phyloP scores from a whole-genome alignment of 345 rosid species.

The Eucalyptus urophylla region DNA sequence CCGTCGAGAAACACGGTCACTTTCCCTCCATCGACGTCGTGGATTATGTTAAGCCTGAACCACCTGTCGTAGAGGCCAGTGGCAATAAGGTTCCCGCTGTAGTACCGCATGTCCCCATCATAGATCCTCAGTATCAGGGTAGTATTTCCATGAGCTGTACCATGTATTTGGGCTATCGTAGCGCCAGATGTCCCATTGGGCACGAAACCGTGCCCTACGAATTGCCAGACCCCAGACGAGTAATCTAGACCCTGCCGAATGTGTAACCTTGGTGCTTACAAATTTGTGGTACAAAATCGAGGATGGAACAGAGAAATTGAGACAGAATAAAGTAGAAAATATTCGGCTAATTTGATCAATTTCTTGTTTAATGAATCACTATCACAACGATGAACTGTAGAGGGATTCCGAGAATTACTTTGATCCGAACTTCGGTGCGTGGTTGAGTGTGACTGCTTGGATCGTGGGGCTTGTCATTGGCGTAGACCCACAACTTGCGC shows the following conservation, averaged over 20 bases:
- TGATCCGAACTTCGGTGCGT: constrained; percentile 7
- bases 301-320: neutral
- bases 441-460: constrained; percentile 7
- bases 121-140: constrained; percentile 21
- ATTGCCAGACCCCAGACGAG: constrained; percentile 27
- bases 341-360: neutral
- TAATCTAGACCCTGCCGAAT: constrained; percentile 16
- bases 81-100: neutral
- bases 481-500: constrained; percentile 5
- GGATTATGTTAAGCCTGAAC: constrained; percentile 1
- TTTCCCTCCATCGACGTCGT: constrained; percentile 6
- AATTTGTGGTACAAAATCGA: neutral
- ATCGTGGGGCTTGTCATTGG: constrained; percentile 3
- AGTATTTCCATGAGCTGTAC: constrained; percentile 5
- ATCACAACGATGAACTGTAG: neutral
- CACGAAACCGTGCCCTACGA: constrained; percentile 20
- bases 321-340: too few relatives aligned
- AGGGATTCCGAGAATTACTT: neutral
- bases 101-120: constrained; percentile 11
- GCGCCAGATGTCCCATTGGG: constrained; percentile 15
- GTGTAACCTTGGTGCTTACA: neutral
- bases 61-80: constrained; percentile 6
- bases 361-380: neutral
- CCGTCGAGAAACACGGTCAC: constrained; percentile 16
- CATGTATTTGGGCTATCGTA: constrained; percentile 20